Percentiles rank a stretch among this genome's conserved stretches.
phyloP scores from a whole-genome alignment of 352 stramenopile genomes.

The Pythium angustatum region DNA sequence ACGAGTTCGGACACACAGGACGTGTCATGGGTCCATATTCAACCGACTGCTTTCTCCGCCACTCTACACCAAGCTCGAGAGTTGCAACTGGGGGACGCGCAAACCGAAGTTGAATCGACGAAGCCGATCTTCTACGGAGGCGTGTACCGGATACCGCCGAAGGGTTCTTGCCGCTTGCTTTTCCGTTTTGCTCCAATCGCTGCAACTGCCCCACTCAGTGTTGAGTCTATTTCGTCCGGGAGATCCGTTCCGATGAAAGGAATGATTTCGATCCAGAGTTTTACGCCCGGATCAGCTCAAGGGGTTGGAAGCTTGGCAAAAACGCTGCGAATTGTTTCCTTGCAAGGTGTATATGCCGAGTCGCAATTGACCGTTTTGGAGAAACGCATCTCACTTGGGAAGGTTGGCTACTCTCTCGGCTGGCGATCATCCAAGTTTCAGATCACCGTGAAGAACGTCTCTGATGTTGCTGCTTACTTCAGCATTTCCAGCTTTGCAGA shows the following conservation, averaged over 20 bases:
- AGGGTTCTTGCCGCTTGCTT: constrained; percentile 48
- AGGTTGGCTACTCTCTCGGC: constrained; percentile 79
- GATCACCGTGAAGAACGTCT: constrained; percentile 65
- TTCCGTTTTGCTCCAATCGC: constrained; percentile 77
- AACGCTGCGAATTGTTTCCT: constrained; percentile 65
- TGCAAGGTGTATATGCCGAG: constrained; percentile 68
- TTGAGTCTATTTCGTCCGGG: constrained; percentile 60
- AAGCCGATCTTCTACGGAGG: constrained; percentile 56
- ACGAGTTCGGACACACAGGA: background rate
- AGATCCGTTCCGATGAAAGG: constrained; percentile 59
- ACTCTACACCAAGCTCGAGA: constrained; percentile 14
- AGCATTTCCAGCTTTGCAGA: constrained; percentile 54
- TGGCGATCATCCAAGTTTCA: constrained; percentile 76
- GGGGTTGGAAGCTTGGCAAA: constrained; percentile 33
- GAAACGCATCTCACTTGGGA: constrained; percentile 62
- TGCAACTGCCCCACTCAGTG: constrained; percentile 43
- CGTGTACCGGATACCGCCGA: constrained; percentile 44
- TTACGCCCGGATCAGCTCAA: constrained; percentile 28
- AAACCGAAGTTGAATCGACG: constrained; percentile 10
- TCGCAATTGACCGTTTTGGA: constrained; percentile 56
- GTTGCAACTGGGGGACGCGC: constrained; percentile 12
- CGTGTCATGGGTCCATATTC: constrained; percentile 24
- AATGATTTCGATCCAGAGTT: constrained; percentile 78
- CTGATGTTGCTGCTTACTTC: constrained; percentile 63
- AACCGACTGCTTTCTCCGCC: constrained; percentile 24